Evolutionary conservation across 495 filamentous ascomycete genomes (phyloP).

Genomic region (Collariella sp.): DNA sequence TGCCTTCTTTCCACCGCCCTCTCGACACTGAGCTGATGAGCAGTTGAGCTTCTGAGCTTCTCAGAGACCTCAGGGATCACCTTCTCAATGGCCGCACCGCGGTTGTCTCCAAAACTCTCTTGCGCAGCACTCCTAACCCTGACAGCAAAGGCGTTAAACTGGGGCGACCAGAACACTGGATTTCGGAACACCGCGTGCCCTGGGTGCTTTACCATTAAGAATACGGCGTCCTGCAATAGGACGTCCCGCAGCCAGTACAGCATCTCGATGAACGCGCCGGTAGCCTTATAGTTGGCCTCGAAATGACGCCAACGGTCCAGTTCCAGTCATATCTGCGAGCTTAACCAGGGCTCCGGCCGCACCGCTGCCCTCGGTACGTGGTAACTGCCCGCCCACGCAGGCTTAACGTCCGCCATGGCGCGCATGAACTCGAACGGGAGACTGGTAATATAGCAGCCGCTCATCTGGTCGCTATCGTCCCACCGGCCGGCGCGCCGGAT

Average conservation of each 20-base stretch:
- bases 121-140: not conserved
- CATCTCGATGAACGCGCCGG: not conserved
- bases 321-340: not conserved
- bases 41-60: not conserved
- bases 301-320: not conserved
- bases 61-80: not conserved
- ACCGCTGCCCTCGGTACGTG: not conserved
- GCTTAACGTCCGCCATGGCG: not conserved
- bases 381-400: not conserved
- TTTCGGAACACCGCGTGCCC: not conserved
- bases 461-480: not conserved
- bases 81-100: not conserved
- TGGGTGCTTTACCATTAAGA: not conserved
- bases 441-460: not conserved
- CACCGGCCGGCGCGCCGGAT: not conserved
- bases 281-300: not conserved
- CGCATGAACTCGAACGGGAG: not conserved
- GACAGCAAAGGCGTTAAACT: not conserved
- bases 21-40: not conserved
- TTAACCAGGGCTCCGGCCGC: not conserved
- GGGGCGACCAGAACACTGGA: not conserved
- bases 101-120: not conserved
- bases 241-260: not conserved
- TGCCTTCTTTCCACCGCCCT: not conserved
- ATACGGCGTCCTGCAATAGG: not conserved